Conservation (phyloP, 331 rosid species). For the Phaseolus coccineus region DNA sequence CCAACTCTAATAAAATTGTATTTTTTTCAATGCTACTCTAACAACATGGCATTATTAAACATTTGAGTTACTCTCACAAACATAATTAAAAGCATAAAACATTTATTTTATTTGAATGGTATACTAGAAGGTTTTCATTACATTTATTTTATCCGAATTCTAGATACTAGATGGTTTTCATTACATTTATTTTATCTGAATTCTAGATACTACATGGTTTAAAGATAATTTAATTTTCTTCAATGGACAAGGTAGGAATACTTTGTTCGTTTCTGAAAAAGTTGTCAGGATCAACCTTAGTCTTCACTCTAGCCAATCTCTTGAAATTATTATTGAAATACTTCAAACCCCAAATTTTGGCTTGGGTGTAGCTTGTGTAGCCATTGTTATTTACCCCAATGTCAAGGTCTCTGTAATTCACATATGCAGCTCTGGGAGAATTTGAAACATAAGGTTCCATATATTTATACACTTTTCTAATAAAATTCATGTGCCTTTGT, state of each 20-base stretch:
- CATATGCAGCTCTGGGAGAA: constrained; percentile 52
- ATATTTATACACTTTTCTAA: constrained; percentile 42
- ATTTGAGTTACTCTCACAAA: too few relatives aligned
- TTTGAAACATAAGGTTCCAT: constrained; percentile 50
- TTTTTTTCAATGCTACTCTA: too few relatives aligned
- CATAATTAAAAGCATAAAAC: too few relatives aligned
- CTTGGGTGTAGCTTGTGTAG: constrained; percentile 44
- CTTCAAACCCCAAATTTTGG: constrained; percentile 55
- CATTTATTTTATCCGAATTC: too few relatives aligned
- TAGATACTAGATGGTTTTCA: too few relatives aligned
- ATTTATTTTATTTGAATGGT: too few relatives aligned
- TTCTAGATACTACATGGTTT: too few relatives aligned
- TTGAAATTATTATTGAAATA: constrained; percentile 42
- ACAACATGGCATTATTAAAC: too few relatives aligned
- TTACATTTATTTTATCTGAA: too few relatives aligned
- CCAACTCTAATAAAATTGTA: too few relatives aligned
- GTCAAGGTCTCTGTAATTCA: constrained; percentile 55
- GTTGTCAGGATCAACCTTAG: constrained; percentile 38
- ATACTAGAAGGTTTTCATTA: too few relatives aligned
- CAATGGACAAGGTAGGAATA: neutral
- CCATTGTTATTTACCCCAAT: constrained; percentile 42
- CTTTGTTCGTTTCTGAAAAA: constrained; percentile 47
- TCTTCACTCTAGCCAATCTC: constrained; percentile 34
- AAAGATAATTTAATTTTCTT: too few relatives aligned
- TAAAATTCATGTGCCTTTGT: constrained; percentile 41